Percentiles rank a stretch among this genome's conserved stretches.
These are phyloP conservation scores for Monosporascus sp. DNA, from an alignment of 2,329 filamentous ascomycete genomes.

Conservation along the genomic window DNA sequence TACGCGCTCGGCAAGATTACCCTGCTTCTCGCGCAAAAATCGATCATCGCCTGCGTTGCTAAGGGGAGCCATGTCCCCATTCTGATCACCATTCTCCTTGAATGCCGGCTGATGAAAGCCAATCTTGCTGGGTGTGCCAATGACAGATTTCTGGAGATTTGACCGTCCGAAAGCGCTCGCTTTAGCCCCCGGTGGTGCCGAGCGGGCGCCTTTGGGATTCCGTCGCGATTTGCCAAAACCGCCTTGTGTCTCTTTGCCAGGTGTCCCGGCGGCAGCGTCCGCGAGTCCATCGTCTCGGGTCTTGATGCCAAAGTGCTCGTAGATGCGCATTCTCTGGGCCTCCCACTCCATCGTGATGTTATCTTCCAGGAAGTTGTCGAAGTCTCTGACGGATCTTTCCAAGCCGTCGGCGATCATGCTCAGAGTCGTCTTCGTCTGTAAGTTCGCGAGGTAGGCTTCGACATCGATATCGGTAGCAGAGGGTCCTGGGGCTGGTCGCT, in stretches of 20 bases:
- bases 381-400: constrained; percentile 81
- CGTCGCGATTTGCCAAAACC: constrained; percentile 57
- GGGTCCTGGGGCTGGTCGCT: constrained; percentile 30
- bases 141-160: constrained; percentile 74
- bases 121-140: constrained; percentile 69
- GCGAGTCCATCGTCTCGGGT: constrained; percentile 42
- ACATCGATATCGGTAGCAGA: constrained; percentile 58
- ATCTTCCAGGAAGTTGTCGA: constrained; percentile 89
- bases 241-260: constrained; percentile 43
- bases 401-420: constrained; percentile 91
- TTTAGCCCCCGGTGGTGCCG: constrained; percentile 31
- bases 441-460: constrained; percentile 73
- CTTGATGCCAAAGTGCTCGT: constrained; percentile 91
- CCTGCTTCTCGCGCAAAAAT: constrained; percentile 77
- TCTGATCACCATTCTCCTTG: constrained; percentile 59
- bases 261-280: constrained; percentile 24
- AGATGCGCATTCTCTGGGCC: constrained; percentile 84
- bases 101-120: constrained; percentile 61
- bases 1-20: constrained; percentile 72
- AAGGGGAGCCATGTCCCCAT: constrained; percentile 39
- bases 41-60: constrained; percentile 59
- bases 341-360: constrained; percentile 96
- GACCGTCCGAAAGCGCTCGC: constrained; percentile 60
- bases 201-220: constrained; percentile 33
- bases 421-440: constrained; percentile 85